phyloP scores from a whole-genome alignment of 2,329 filamentous ascomycete genomes.

The Aspergillus uvarum region DNA sequence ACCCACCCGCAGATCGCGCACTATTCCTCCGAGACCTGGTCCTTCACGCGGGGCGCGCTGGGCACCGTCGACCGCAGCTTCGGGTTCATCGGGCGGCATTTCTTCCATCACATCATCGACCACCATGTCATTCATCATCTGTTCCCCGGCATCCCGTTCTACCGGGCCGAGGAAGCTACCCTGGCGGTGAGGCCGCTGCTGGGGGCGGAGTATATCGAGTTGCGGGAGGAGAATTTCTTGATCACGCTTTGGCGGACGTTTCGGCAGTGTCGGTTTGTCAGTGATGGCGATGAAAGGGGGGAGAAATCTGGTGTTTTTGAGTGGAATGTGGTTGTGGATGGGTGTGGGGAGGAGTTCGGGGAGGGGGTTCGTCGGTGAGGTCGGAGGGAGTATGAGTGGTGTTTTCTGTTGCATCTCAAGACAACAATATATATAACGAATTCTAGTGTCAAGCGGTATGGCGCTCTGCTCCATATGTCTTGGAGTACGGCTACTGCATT shows the following conservation, averaged over 20 bases:
- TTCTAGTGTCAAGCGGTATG: no score
- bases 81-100: slow-evolving; percentile 60
- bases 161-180: slow-evolving; percentile 50
- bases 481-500: no score
- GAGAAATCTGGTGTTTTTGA: not conserved
- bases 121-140: slow-evolving; percentile 63
- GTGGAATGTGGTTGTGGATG: not conserved
- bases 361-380: no score
- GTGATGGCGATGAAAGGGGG: not conserved
- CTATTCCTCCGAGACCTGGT: slow-evolving; percentile 60
- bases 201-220: not conserved
- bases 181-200: not conserved
- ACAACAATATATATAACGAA: no score
- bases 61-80: slow-evolving; percentile 65
- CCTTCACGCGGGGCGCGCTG: slow-evolving; percentile 60
- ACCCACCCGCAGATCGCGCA: slow-evolving; percentile 59
- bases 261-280: not conserved
- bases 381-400: no score
- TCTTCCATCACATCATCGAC: slow-evolving; percentile 66
- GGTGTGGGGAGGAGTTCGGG: no score
- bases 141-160: slow-evolving; percentile 61
- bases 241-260: not conserved
- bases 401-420: no score
- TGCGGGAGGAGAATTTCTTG: not conserved
- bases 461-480: no score